A percentile compares a stretch with the other conserved stretches of the same genome.
Evolutionary conservation across 495 filamentous ascomycete species (phyloP).

Genomic region (Thermochaetoides thermophila): DNA sequence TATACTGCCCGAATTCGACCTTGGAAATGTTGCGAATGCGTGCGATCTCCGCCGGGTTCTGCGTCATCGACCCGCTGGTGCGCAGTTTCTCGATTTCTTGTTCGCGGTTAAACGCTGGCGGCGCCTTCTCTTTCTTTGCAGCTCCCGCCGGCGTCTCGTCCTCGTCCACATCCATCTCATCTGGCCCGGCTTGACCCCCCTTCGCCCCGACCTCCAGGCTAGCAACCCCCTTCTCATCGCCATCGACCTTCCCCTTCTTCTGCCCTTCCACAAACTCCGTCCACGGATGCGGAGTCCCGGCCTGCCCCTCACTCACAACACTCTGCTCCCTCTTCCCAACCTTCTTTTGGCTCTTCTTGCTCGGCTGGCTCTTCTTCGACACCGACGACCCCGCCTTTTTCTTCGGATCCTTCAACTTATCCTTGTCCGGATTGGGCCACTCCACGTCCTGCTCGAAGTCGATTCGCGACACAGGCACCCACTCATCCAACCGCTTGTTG

Average conservation of each 20-base stretch:
- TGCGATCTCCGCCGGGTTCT: conserved; percentile 92
- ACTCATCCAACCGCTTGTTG: conserved; percentile 98
- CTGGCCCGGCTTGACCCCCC: conserved; percentile 20
- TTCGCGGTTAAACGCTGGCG: conserved; percentile 55
- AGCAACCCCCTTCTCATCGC: conserved; percentile 19
- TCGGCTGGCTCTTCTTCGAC: conserved; percentile 30
- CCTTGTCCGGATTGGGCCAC: conserved; percentile 43
- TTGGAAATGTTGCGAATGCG: conserved; percentile 85
- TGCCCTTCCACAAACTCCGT: conserved; percentile 23
- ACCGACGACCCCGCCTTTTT: conserved; percentile 25
- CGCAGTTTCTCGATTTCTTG: conserved; percentile 93
- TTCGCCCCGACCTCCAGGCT: conserved; percentile 24
- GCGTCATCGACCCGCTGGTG: conserved; percentile 91
- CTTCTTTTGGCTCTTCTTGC: conserved; percentile 42
- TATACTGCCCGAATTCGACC: conserved; percentile 83
- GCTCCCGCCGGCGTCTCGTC: conserved; percentile 26
- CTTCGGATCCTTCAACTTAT: conserved; percentile 38
- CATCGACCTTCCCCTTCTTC: conserved; percentile 22
- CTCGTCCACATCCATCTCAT: conserved; percentile 35
- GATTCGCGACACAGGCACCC: conserved; percentile 68
- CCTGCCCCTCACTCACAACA: conserved; percentile 28
- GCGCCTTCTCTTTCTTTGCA: conserved; percentile 24
- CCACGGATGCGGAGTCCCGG: conserved; percentile 36
- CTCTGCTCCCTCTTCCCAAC: conserved; percentile 34
- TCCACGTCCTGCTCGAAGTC: conserved; percentile 53